Evolutionary conservation across 805 yeast genomes (phyloP).

Genomic region (Ogataea angusta): DNA sequence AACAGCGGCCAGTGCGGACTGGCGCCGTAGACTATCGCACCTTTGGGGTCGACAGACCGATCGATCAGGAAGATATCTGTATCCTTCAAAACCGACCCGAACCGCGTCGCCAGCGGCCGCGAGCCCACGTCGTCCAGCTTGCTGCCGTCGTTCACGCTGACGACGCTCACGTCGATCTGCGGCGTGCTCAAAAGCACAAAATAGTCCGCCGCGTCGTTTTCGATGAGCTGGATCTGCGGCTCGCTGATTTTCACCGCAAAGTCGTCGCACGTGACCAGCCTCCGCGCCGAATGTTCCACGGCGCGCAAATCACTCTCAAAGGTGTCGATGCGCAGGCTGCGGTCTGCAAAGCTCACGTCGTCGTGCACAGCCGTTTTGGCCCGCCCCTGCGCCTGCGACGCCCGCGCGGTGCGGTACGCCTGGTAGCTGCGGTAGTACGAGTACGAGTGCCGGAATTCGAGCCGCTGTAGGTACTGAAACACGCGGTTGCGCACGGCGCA

Average conservation of each 20-base stretch:
- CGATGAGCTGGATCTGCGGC: constrained; percentile 77
- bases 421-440: constrained; percentile 32
- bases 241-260: constrained; percentile 65
- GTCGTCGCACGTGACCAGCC: constrained; percentile 44
- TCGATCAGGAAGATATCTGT: constrained; percentile 73
- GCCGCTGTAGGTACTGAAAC: constrained; percentile 53
- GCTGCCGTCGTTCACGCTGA: constrained; percentile 49
- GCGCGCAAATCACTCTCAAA: constrained; percentile 1
- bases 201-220: constrained; percentile 49
- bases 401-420: constrained; percentile 28
- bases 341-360: neutral
- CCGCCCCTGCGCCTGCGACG: neutral
- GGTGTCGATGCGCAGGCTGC: neutral
- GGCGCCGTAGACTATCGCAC: constrained; percentile 56
- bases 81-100: constrained; percentile 62
- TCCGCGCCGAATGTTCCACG: constrained; percentile 14
- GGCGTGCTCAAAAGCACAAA: constrained; percentile 75
- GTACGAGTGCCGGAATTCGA: constrained; percentile 43
- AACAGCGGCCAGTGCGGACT: constrained; percentile 81
- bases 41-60: constrained; percentile 36
- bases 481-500: constrained; percentile 61
- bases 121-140: constrained; percentile 13
- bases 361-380: neutral
- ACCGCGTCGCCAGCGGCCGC: constrained; percentile 57
- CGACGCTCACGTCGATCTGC: constrained; percentile 61